Evolutionary conservation across 2,329 filamentous ascomycete genomes (phyloP).

Genomic region (Xylaria sp.): DNA sequence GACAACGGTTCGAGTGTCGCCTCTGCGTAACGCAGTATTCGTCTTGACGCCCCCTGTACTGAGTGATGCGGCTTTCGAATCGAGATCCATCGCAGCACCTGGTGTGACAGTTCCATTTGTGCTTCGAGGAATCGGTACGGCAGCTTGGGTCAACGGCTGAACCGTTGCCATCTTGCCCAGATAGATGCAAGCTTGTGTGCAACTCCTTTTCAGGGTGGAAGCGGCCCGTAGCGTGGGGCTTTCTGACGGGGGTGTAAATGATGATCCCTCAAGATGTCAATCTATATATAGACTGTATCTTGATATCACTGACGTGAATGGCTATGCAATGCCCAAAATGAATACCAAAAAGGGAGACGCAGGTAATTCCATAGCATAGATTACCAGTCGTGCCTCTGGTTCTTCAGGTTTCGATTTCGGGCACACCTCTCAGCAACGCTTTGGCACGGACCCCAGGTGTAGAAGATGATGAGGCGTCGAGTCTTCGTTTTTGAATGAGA

Average conservation of each 20-base stretch:
- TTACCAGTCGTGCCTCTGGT: slow-evolving; percentile 8
- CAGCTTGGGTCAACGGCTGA: slow-evolving; percentile 45
- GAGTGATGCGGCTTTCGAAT: slow-evolving; percentile 20
- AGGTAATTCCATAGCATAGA: slow-evolving; percentile 14
- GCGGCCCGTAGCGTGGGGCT: not conserved
- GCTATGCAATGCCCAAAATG: slow-evolving; percentile 3
- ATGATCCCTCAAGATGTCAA: slow-evolving; percentile 4
- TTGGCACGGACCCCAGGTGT: not conserved
- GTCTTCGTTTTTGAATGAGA: not conserved
- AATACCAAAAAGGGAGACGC: slow-evolving; percentile 9
- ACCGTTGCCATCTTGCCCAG: slow-evolving; percentile 36
- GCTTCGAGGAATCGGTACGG: slow-evolving; percentile 43
- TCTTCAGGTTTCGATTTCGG: not conserved
- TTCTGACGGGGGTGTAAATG: slow-evolving; percentile 2
- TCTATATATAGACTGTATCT: not conserved
- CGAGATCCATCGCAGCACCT: slow-evolving; percentile 26
- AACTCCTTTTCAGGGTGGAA: slow-evolving; percentile 2
- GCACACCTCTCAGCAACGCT: not conserved
- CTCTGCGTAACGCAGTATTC: slow-evolving; percentile 43
- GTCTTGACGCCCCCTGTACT: slow-evolving; percentile 36
- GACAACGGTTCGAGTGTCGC: slow-evolving; percentile 55
- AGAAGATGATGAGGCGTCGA: slow-evolving; percentile 4
- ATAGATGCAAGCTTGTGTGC: slow-evolving; percentile 3
- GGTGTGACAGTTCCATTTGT: slow-evolving; percentile 29
- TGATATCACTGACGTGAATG: not conserved